A percentile compares a stretch with the other conserved stretches of the same genome.
Evolutionary conservation across 805 yeast species (phyloP).

Genomic region (Wickerhamiella sorbophila): DNA sequence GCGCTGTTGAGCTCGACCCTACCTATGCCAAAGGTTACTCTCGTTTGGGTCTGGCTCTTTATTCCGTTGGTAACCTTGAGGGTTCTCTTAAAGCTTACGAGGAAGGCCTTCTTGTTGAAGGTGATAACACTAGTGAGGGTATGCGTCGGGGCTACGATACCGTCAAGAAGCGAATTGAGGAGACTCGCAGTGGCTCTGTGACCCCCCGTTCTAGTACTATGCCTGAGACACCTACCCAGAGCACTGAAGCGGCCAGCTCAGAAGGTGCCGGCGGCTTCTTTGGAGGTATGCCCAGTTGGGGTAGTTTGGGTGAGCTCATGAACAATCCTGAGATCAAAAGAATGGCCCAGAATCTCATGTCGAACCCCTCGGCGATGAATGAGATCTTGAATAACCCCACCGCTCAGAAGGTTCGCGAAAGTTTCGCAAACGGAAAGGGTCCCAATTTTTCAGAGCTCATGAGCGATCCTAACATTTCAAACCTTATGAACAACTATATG

Average conservation of each 20-base stretch:
- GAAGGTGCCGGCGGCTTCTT: conserved; percentile 8
- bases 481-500: conserved; percentile 26
- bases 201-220: conserved; percentile 17
- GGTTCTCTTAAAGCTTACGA: conserved; percentile 85
- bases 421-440: conserved; percentile 51
- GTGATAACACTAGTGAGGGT: conserved; percentile 63
- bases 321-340: conserved; percentile 85
- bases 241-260: background rate
- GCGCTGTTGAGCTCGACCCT: conserved; percentile 67
- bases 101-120: conserved; percentile 68
- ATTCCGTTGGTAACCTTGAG: conserved; percentile 85
- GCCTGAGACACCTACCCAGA: background rate
- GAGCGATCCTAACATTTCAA: conserved; percentile 67
- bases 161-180: conserved; percentile 76
- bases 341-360: conserved; percentile 81
- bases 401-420: conserved; percentile 70
- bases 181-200: conserved; percentile 28
- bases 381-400: conserved; percentile 70
- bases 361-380: conserved; percentile 62
- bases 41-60: conserved; percentile 84
- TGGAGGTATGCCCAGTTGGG: conserved; percentile 44
- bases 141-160: conserved; percentile 91
- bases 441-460: conserved; percentile 51
- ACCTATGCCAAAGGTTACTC: conserved; percentile 84
- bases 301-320: conserved; percentile 51